Percentiles rank a stretch among this genome's conserved stretches.
phyloP scores from a whole-genome alignment of 1,139 yeast genomes.

The Magnusiomyces magnusii region DNA sequence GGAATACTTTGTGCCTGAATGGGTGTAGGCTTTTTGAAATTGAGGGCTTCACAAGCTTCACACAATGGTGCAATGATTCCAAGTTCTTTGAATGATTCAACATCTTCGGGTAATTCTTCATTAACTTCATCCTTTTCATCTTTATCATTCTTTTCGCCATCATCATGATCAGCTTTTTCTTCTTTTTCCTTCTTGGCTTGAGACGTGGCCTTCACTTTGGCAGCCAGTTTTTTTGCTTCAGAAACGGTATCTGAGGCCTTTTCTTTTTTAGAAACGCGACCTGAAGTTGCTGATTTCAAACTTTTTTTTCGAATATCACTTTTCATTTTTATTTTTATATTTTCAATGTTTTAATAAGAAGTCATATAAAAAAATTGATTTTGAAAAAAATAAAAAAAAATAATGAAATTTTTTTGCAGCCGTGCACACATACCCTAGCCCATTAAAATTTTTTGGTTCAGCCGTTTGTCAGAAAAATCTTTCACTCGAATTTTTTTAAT shows the following conservation, averaged over 20 bases:
- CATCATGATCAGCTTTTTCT: not conserved
- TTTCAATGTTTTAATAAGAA: no score
- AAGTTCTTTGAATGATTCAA: slow-evolving; percentile 35
- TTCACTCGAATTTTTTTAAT: no score
- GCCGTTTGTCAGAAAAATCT: not conserved
- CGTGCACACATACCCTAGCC: not conserved
- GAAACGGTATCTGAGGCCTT: not conserved
- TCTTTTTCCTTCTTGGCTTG: not conserved
- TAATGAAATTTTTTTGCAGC: not conserved
- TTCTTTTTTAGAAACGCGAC: not conserved
- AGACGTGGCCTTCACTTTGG: not conserved
- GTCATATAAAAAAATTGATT: not conserved
- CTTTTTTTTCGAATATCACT: not conserved
- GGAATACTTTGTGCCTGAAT: slow-evolving; percentile 92
- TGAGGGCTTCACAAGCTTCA: slow-evolving; percentile 70
- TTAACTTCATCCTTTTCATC: not conserved
- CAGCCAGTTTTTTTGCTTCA: slow-evolving; percentile 3
- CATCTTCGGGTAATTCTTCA: not conserved
- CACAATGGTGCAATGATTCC: slow-evolving; percentile 68
- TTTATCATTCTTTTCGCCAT: not conserved
- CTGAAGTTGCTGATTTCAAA: not conserved
- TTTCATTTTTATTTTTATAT: not conserved
- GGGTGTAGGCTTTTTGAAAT: slow-evolving; percentile 86
- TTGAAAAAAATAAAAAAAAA: not conserved
- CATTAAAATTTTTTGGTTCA: not conserved